Evolutionary conservation across 2,329 filamentous ascomycete species (phyloP).

Genomic region (Blastomyces silverae): DNA sequence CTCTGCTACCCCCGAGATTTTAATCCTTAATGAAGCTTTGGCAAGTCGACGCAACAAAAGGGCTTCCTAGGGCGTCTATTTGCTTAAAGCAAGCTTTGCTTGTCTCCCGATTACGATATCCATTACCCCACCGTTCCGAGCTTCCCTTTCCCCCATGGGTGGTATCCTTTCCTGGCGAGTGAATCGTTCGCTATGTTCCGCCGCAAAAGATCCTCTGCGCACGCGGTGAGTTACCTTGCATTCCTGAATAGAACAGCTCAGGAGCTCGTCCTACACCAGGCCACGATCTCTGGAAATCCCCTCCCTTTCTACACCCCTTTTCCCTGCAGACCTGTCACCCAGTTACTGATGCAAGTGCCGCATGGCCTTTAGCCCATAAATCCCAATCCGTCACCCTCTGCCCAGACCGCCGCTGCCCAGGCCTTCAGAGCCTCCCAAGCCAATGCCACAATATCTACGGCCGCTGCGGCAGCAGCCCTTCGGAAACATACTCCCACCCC

Average conservation of each 20-base stretch:
- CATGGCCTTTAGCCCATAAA: slow-evolving; percentile 50
- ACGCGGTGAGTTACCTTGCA: slow-evolving; percentile 33
- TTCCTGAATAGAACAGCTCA: slow-evolving; percentile 2
- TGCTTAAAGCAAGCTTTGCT: slow-evolving; percentile 1
- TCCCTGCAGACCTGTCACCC: not conserved
- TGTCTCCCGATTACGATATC: not conserved
- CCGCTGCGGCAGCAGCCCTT: slow-evolving; percentile 79
- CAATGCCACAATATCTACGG: slow-evolving; percentile 65
- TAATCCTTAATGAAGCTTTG: slow-evolving; percentile 10
- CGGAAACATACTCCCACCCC: slow-evolving; percentile 70
- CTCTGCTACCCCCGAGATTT: not conserved
- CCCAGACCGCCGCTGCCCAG: slow-evolving; percentile 70
- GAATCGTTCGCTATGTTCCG: slow-evolving; percentile 34
- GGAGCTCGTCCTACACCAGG: slow-evolving; percentile 9
- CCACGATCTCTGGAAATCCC: not conserved
- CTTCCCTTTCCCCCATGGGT: slow-evolving; percentile 14
- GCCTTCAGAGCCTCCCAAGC: slow-evolving; percentile 66
- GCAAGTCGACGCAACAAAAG: not conserved
- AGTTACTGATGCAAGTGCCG: slow-evolving; percentile 3
- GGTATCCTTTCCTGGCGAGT: slow-evolving; percentile 13
- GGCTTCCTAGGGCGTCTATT: not conserved
- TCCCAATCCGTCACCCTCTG: slow-evolving; percentile 60
- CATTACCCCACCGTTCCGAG: slow-evolving; percentile 4
- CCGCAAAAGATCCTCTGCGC: slow-evolving; percentile 40
- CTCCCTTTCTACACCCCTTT: not conserved